Conservation (phyloP, 352 stramenopile species). For the Phytophthora foliorum region DNA sequence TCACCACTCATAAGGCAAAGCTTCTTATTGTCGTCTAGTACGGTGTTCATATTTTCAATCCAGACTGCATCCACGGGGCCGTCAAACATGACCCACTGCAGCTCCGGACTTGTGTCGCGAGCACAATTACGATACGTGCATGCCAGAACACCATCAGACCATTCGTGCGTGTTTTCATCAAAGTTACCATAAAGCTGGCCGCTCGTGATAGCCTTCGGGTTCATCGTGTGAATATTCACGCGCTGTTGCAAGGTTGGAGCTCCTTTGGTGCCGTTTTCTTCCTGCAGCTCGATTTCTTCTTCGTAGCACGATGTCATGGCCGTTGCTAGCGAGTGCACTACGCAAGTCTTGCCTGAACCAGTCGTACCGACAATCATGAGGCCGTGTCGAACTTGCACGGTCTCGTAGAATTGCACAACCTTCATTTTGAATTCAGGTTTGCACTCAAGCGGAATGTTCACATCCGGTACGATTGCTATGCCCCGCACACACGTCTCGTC, state of each 20-base stretch:
- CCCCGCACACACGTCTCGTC: slow-evolving; percentile 80
- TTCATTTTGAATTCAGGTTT: slow-evolving; percentile 90
- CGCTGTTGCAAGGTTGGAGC: slow-evolving; percentile 56
- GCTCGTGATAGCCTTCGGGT: slow-evolving; percentile 96
- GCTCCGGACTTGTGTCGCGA: slow-evolving; percentile 77
- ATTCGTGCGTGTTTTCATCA: slow-evolving; percentile 95
- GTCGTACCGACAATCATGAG: slow-evolving; percentile 97
- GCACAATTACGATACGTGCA: slow-evolving; percentile 95
- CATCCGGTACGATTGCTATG: slow-evolving; percentile 70
- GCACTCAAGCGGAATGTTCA: slow-evolving; percentile 70
- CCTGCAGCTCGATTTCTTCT: slow-evolving; percentile 44
- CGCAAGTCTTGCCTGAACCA: slow-evolving; percentile 95
- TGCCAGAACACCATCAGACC: slow-evolving; percentile 95
- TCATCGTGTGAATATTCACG: slow-evolving; percentile 92
- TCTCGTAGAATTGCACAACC: slow-evolving; percentile 97
- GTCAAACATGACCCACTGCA: slow-evolving; percentile 96
- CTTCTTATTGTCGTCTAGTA: slow-evolving; percentile 96
- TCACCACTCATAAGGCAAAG: slow-evolving; percentile 95
- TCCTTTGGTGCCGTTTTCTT: slow-evolving; percentile 41
- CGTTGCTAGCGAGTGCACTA: slow-evolving; percentile 85
- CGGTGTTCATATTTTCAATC: slow-evolving; percentile 98
- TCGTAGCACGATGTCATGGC: slow-evolving; percentile 79
- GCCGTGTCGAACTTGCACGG: slow-evolving; percentile 94
- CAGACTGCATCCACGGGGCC: slow-evolving; percentile 94
- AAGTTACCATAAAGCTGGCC: slow-evolving; percentile 96